These are phyloP conservation scores for Talaromyces piceae DNA, from an alignment of 2,329 filamentous ascomycete species.

Conservation along the genomic window DNA sequence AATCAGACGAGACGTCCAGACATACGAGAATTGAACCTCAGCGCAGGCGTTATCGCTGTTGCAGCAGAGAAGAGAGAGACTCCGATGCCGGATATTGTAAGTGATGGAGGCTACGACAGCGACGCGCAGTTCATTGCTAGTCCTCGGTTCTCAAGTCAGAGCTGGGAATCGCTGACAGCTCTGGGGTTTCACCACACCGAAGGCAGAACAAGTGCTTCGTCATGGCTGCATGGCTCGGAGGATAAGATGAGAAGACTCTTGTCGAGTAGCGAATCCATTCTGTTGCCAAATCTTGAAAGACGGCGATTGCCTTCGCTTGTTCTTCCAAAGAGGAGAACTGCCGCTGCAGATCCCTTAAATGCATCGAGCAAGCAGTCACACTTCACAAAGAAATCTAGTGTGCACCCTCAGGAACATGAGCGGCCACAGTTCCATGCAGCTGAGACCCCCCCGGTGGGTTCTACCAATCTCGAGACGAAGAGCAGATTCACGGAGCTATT, in stretches of 20 bases:
- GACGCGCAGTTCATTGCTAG: slow-evolving; percentile 34
- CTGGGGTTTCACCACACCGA: not conserved
- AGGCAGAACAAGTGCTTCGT: slow-evolving; percentile 9
- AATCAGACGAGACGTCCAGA: not conserved
- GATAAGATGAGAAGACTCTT: not conserved
- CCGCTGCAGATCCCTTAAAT: not conserved
- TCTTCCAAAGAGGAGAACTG: slow-evolving; percentile 7
- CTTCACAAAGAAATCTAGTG: not conserved
- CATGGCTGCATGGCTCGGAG: slow-evolving; percentile 8
- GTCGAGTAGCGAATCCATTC: not conserved
- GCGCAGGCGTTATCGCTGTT: not conserved
- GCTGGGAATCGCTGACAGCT: slow-evolving; percentile 8
- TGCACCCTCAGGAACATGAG: not conserved
- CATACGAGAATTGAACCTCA: not conserved
- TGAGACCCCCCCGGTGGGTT: not conserved
- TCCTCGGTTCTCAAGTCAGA: slow-evolving; percentile 20
- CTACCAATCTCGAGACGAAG: not conserved
- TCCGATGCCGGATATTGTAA: slow-evolving; percentile 23
- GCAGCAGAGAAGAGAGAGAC: not conserved
- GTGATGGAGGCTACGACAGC: slow-evolving; percentile 35
- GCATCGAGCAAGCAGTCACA: not conserved
- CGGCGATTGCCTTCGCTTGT: not conserved
- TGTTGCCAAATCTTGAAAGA: not conserved
- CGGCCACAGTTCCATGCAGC: not conserved
- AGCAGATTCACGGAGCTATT: slow-evolving; percentile 30